A percentile compares a stretch with the other conserved stretches of the same genome.
phyloP scores from a whole-genome alignment of 768 basidiomycete genomes.

The Strobilomyces dryophilus region DNA sequence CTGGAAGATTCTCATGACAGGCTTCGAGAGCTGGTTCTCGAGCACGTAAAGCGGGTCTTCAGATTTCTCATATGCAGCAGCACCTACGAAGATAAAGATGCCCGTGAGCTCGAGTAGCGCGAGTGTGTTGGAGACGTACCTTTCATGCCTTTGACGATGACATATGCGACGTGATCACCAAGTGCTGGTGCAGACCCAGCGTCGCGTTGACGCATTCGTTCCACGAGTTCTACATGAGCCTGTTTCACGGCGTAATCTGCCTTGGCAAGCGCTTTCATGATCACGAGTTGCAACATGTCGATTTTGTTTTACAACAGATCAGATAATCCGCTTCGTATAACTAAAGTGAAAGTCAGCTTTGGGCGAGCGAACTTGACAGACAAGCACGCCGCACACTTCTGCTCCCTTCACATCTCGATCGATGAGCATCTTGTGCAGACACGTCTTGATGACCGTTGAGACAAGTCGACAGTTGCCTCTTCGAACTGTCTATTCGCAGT shows the following conservation, averaged over 20 bases:
- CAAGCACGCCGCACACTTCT: constrained; percentile 60
- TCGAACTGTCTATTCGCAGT: constrained; percentile 74
- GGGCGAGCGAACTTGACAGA: constrained; percentile 2
- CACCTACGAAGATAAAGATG: constrained; percentile 46
- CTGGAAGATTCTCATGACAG: constrained; percentile 95
- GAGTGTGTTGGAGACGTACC: constrained; percentile 39
- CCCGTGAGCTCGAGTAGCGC: not conserved
- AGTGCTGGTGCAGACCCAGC: constrained; percentile 96
- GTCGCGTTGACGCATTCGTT: constrained; percentile 93
- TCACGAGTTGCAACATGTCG: constrained; percentile 99
- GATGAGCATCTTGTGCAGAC: constrained; percentile 96
- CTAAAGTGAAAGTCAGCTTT: constrained; percentile 38
- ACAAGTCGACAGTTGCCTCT: constrained; percentile 98
- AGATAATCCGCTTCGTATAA: constrained; percentile 89
- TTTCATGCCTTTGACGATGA: constrained; percentile 95
- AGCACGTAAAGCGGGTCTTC: constrained; percentile 97
- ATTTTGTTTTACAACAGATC: constrained; percentile 95
- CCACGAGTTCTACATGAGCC: constrained; percentile 93
- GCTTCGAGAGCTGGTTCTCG: constrained; percentile 96
- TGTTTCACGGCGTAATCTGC: constrained; percentile 92
- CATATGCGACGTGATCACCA: constrained; percentile 98
- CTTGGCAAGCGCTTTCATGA: constrained; percentile 95
- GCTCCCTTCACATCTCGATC: constrained; percentile 92
- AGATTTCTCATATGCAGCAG: constrained; percentile 97
- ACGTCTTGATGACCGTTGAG: constrained; percentile 96